Base-by-base conservation (phyloP, 1,284 basidiomycete species). In the Naganishia sp. region DNA sequence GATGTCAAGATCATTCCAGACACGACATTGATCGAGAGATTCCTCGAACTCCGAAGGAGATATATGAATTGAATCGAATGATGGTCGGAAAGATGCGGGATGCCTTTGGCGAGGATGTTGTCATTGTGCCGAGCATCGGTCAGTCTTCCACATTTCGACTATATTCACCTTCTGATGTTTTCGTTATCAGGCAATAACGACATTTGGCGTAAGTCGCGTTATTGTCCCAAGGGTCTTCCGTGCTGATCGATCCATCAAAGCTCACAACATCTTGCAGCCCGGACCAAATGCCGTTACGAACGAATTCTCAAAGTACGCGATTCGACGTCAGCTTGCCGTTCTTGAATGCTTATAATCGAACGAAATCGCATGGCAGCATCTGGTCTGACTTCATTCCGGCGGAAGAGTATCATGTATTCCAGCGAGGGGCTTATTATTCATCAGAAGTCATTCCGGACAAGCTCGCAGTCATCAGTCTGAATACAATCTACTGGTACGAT, bases 401-500 rank as follows among this genome's bases (percentile, higher is more conserved):
- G 75, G 86, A 87, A 51, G 84, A 88, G 66, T 85, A 86, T 63
- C 89, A 92, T 77, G 87, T 90, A 35, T 92, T 92, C 75, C 87
- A 89, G 73, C 83, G 88, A 47, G 90, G 93, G 10, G 92, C 88
- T 35, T 95, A 95, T 80, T 96, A 85, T 74, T 85, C 89, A 3
- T 83, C 85, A 43, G 92, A 96, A 74, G 88, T 95, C 41, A 85
- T 95, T 31, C 88, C 89, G 1, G 84, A 87, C 72, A 76, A 84
- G 62, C 75, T 95, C 21, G 90, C 90, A 9, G 90, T 89, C 52
- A 87, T 96, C 75, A 89, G 88, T 71, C 81, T 96, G 67, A 96
- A 95, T 79, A 94, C 93, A 1, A 85, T 96, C 79, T 96, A 92
- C 79, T 94, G 92, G 81, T 96, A 90, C 78, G 88, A 92, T 74